These are phyloP conservation scores for Fusarium nelsonii DNA, from an alignment of 2,329 filamentous ascomycete species.

Conservation along the genomic window DNA sequence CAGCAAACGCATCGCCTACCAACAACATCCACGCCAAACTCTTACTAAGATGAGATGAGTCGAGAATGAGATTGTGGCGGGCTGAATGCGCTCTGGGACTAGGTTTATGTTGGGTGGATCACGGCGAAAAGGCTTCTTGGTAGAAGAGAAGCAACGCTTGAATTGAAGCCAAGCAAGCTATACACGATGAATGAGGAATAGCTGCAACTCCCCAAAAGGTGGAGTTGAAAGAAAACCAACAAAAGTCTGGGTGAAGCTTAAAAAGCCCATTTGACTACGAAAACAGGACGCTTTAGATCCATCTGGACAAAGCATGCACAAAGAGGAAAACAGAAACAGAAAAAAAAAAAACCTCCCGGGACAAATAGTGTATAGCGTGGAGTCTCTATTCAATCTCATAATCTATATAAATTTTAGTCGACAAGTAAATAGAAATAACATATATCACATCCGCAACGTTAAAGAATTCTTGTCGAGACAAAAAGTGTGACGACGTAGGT, in stretches of 20 bases:
- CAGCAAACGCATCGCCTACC: slow-evolving; percentile 23
- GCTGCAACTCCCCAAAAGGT: slow-evolving; percentile 30
- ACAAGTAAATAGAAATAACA: background rate
- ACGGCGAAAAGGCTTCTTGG: slow-evolving; percentile 23
- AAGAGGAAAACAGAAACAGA: slow-evolving; percentile 11
- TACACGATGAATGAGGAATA: slow-evolving; percentile 34
- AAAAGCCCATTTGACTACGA: slow-evolving; percentile 12
- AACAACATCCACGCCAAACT: slow-evolving; percentile 18
- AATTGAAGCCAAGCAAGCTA: slow-evolving; percentile 21
- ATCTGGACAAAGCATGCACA: slow-evolving; percentile 22
- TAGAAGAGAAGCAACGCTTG: slow-evolving; percentile 26
- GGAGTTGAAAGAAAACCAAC: slow-evolving; percentile 17
- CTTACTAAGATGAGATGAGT: slow-evolving; percentile 15
- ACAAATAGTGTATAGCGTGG: slow-evolving; percentile 10
- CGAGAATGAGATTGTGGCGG: slow-evolving; percentile 29
- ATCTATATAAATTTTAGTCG: background rate
- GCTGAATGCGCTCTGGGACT: slow-evolving; percentile 32
- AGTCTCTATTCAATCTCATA: slow-evolving; percentile 8
- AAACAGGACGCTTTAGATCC: slow-evolving; percentile 25
- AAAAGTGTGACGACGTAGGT: slow-evolving; percentile 15
- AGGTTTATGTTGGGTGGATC: slow-evolving; percentile 28
- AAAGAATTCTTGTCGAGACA: background rate
- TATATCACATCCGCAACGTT: background rate
- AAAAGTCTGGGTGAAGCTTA: slow-evolving; percentile 23
- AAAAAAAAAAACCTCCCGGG: background rate